Percentiles rank a stretch among this genome's conserved stretches.
Conservation (phyloP, 75 land plant species). For the Pinus albicaulis region DNA sequence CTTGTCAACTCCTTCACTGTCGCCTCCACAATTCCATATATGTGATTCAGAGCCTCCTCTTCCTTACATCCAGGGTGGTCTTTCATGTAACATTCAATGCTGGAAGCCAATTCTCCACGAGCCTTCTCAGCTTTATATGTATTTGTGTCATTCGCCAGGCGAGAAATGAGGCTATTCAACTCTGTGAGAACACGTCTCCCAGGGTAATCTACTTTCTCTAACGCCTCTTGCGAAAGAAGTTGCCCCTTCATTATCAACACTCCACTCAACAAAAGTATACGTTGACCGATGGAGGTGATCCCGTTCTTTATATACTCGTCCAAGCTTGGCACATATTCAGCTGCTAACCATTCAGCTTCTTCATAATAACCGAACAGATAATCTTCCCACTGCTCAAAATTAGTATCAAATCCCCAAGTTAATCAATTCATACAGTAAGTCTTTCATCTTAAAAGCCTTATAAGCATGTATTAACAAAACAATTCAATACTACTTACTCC, state of each 20-base stretch:
- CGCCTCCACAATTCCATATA: neutral
- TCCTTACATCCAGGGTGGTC: slow-evolving; percentile 2
- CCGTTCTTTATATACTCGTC: slow-evolving; percentile 50
- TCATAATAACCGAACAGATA: slow-evolving; percentile 22
- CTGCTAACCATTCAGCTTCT: slow-evolving; percentile 50
- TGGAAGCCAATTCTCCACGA: slow-evolving; percentile 1
- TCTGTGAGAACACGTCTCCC: slow-evolving; percentile 9
- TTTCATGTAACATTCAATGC: slow-evolving; percentile 25
- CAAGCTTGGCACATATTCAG: slow-evolving; percentile 27
- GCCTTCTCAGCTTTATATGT: neutral
- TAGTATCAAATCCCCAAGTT: neutral
- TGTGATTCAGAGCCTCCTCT: neutral
- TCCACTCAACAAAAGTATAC: slow-evolving; percentile 16
- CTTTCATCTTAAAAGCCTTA: neutral
- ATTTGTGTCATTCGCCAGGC: neutral
- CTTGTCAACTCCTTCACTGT: slow-evolving; percentile 25
- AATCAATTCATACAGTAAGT: neutral
- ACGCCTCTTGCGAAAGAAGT: slow-evolving; percentile 1
- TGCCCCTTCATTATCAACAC: slow-evolving; percentile 22
- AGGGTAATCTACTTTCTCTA: slow-evolving; percentile 11
- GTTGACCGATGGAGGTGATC: slow-evolving; percentile 22
- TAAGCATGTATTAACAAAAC: neutral
- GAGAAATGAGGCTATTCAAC: neutral
- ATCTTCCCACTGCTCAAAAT: slow-evolving; percentile 37
- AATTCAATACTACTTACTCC: slow-evolving; percentile 9